Percentiles rank a stretch among this genome's conserved stretches.
Evolutionary conservation across 495 filamentous ascomycete species (phyloP).

Genomic region (Hypoxylon fuscum): DNA sequence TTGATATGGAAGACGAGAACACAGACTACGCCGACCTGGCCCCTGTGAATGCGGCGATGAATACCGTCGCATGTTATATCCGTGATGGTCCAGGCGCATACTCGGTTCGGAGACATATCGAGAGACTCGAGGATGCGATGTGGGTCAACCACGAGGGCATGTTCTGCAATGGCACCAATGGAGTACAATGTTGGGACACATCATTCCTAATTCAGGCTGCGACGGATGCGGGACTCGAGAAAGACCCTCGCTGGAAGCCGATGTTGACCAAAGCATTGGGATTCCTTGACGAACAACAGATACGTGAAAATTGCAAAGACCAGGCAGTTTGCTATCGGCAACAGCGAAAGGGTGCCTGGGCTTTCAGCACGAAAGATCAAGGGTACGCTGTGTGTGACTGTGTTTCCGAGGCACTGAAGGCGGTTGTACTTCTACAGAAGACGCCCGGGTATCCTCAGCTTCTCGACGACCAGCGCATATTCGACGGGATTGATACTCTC

Average conservation of each 20-base stretch:
- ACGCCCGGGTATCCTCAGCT: conserved; percentile 78
- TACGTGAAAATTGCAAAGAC: conserved; percentile 82
- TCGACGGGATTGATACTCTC: conserved; percentile 88
- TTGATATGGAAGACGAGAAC: conserved; percentile 90
- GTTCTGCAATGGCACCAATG: conserved; percentile 95
- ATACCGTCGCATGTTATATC: conserved; percentile 82
- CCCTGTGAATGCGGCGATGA: conserved; percentile 90
- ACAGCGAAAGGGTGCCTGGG: conserved; percentile 91
- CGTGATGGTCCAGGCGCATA: conserved; percentile 81
- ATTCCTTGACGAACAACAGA: conserved; percentile 92
- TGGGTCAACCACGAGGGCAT: conserved; percentile 95
- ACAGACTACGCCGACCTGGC: conserved; percentile 87
- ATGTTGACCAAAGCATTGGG: conserved; percentile 86
- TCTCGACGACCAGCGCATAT: conserved; percentile 76
- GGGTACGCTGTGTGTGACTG: conserved; percentile 97
- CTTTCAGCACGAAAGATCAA: conserved; percentile 89
- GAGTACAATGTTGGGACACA: conserved; percentile 96
- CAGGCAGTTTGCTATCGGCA: conserved; percentile 89
- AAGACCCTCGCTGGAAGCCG: conserved; percentile 78
- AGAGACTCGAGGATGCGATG: conserved; percentile 83
- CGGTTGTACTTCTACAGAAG: conserved; percentile 84
- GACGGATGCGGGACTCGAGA: conserved; percentile 78
- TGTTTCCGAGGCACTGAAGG: conserved; percentile 88
- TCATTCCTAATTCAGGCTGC: conserved; percentile 85
- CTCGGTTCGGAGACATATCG: conserved; percentile 78